Evolutionary conservation across 176 grass and related monocot genomes (phyloP).

Genomic region (Rhynchospora tenuis): DNA sequence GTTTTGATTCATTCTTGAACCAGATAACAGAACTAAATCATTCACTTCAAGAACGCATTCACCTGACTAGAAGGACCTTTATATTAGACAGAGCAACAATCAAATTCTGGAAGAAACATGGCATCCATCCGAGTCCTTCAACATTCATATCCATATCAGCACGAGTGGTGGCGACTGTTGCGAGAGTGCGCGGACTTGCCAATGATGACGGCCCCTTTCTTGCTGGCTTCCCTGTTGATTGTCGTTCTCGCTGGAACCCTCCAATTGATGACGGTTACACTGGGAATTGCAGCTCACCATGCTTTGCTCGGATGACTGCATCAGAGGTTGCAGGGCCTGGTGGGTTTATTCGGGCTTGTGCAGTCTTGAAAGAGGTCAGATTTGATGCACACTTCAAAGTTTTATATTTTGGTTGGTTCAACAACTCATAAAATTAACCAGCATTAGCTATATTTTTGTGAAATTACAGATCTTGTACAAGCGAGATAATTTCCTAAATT

Average conservation of each 20-base stretch:
- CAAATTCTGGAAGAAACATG: not conserved
- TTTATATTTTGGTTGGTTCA: not conserved
- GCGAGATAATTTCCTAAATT: no score
- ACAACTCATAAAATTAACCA: not conserved
- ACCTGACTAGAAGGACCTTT: not conserved
- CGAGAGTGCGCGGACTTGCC: not conserved
- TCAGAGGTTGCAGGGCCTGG: not conserved
- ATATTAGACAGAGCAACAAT: not conserved
- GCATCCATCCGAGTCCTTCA: not conserved
- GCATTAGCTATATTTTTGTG: not conserved
- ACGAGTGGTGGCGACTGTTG: not conserved
- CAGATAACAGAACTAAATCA: not conserved
- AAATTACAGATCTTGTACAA: not conserved
- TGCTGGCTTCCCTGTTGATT: not conserved
- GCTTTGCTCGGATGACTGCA: not conserved
- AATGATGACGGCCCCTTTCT: slow-evolving; percentile 12
- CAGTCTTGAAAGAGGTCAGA: slow-evolving; percentile 5
- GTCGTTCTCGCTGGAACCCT: slow-evolving; percentile 5
- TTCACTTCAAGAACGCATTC: not conserved
- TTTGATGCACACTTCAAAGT: not conserved
- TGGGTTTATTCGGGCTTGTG: slow-evolving; percentile 4
- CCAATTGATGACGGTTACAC: not conserved
- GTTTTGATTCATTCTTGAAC: not conserved
- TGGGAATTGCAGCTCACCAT: not conserved
- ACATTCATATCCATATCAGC: slow-evolving; percentile 1